A percentile compares a stretch with the other conserved stretches of the same genome.
phyloP scores from a whole-genome alignment of 73 alveolate species.

The Paramecium sonneborni region DNA sequence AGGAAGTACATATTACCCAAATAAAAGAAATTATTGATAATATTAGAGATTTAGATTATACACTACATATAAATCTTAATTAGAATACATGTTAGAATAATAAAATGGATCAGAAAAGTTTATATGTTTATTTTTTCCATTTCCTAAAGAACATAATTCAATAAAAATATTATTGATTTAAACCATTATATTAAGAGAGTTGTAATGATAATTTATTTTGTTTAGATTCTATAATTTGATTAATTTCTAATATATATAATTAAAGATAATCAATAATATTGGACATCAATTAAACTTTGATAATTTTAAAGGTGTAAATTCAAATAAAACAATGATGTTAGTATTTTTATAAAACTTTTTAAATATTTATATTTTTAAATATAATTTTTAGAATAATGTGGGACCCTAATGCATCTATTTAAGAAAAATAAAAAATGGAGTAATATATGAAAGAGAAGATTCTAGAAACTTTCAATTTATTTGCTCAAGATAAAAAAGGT shows the following conservation, averaged over 20 bases:
- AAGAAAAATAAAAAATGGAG: constrained; percentile 51
- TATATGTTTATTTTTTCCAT: background rate
- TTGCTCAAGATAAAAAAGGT: constrained; percentile 56
- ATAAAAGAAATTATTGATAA: background rate
- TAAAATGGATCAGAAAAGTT: constrained; percentile 32
- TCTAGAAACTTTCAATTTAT: constrained; percentile 54
- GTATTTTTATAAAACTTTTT: background rate
- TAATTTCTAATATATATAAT: background rate
- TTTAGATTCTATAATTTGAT: background rate
- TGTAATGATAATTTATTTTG: no score
- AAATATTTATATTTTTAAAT: background rate
- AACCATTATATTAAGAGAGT: no score
- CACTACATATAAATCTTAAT: background rate
- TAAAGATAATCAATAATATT: background rate
- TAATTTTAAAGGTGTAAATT: background rate
- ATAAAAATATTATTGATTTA: background rate
- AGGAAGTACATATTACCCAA: constrained; percentile 24
- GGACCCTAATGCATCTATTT: constrained; percentile 36
- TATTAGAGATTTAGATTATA: background rate
- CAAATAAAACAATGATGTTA: background rate
- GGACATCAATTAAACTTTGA: constrained; percentile 23
- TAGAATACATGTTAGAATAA: background rate
- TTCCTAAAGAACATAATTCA: background rate
- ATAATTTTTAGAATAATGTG: background rate
- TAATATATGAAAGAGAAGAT: constrained; percentile 52